These are phyloP conservation scores for Dissophora globulifera DNA, from an alignment of 192 early-diverging fungal species.

Conservation along the genomic window DNA sequence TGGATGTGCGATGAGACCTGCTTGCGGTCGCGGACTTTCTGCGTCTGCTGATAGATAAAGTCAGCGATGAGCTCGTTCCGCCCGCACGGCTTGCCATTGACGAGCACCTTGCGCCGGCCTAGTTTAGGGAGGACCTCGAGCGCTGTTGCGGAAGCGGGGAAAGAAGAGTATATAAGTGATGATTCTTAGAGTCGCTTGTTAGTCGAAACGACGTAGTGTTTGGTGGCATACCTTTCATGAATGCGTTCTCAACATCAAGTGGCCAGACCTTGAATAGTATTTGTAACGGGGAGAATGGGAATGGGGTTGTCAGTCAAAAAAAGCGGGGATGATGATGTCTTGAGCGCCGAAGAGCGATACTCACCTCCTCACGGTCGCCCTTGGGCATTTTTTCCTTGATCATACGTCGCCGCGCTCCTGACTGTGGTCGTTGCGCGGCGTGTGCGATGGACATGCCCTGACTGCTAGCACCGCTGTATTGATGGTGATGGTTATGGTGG, in stretches of 20 bases:
- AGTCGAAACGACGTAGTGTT: too few species aligned
- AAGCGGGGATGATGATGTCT: background rate
- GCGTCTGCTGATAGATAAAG: slow-evolving; percentile 74
- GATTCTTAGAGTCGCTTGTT: too few species aligned
- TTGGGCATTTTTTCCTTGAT: slow-evolving; percentile 17
- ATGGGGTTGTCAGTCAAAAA: too few species aligned
- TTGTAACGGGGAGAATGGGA: too few species aligned
- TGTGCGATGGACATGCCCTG: background rate
- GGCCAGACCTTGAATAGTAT: slow-evolving; percentile 78
- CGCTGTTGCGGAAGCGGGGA: too few species aligned
- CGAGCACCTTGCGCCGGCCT: slow-evolving; percentile 61
- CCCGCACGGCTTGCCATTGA: slow-evolving; percentile 66
- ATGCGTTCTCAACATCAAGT: slow-evolving; percentile 66
- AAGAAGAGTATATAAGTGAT: too few species aligned
- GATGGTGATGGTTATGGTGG: background rate
- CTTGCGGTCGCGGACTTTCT: slow-evolving; percentile 75
- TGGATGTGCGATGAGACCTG: slow-evolving; percentile 86
- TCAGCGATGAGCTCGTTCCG: slow-evolving; percentile 83
- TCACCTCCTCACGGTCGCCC: slow-evolving; percentile 48
- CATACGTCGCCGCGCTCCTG: slow-evolving; percentile 8
- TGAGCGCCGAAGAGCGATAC: background rate
- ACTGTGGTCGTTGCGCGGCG: background rate
- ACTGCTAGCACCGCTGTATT: background rate
- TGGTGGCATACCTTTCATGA: slow-evolving; percentile 62
- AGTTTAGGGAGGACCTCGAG: slow-evolving; percentile 64